Evolutionary conservation across 2,329 filamentous ascomycete species (phyloP), one percentile per base, ranked within the genome.

Genomic region (Calonectria henricotiae): DNA sequence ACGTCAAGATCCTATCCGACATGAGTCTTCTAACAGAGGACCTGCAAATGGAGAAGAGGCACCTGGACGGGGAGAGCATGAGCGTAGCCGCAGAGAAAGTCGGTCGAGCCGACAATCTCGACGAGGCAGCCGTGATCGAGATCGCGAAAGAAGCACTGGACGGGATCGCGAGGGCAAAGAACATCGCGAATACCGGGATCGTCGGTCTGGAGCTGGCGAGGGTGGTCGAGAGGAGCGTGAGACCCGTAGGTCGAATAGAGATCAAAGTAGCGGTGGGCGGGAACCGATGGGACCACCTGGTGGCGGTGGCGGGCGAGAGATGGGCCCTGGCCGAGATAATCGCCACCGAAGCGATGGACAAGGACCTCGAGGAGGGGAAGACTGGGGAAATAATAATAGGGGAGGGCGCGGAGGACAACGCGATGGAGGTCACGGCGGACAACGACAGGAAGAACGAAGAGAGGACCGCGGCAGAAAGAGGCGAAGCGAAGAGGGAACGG

Each of bases 121-220:
- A n/a, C 85, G 87, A 32, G 83, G 80, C 73, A 89, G 87, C 70
- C 84, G 86, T 44, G 87, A 89, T 51, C 83, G 85, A 15, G 86
- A 85, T 65, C 82, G 83, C n/a, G 87, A 89, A 61, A 83, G 85
- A 25, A 88, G 83, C 69, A 77, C 81, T 6, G 83, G 83, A 13
- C 83, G 86, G 43, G 87, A 88, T 11, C 81, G 85, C 27, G 84
- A 87, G 17, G 71, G 78, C 35, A 87, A 86, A 73, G 85, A 86
- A 9, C 79, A 82, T 46, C 81, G 82, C 35, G 85, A 87, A 49
- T 81, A 85, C 68, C 81, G 86, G 32, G 86, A 88, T 17, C 78
- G 85, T 60, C 83, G 82, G 55, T 83, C 80, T 9, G 80, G 80
- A 41, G 80, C 77, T 11, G 75, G 72, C 2, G 80, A 81, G 25